Conservation (phyloP, 495 filamentous ascomycete genomes). For the Xylaria grammica region DNA sequence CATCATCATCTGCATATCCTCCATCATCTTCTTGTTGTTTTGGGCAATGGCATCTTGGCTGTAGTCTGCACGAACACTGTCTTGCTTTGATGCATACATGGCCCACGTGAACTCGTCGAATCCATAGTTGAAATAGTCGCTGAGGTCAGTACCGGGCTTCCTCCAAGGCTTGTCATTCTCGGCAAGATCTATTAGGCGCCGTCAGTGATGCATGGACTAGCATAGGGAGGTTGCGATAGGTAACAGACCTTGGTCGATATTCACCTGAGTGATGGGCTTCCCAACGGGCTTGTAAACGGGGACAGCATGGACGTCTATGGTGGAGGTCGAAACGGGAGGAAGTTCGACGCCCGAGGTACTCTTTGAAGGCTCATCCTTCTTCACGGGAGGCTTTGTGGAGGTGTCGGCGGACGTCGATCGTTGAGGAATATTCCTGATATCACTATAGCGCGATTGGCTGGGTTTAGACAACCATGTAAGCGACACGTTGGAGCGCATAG, state of each 20-base stretch:
- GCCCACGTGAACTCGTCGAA: conserved; percentile 99
- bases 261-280: conserved; percentile 82
- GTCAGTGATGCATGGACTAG: conserved; percentile 25
- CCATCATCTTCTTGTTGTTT: conserved; percentile 83
- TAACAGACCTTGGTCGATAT: conserved; percentile 64
- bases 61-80: conserved; percentile 71
- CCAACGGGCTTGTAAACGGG: conserved; percentile 75
- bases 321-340: conserved; percentile 70
- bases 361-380: conserved; percentile 46
- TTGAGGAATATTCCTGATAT: conserved; percentile 71
- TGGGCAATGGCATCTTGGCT: conserved; percentile 61
- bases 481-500: conserved; percentile 10
- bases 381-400: conserved; percentile 46
- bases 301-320: conserved; percentile 81
- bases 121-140: conserved; percentile 99
- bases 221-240: conserved; percentile 15
- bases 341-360: conserved; percentile 43
- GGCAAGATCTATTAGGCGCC: conserved; percentile 64
- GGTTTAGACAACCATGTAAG: conserved; percentile 19
- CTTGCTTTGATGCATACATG: conserved; percentile 89
- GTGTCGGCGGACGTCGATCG: conserved; percentile 61
- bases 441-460: conserved; percentile 61
- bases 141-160: conserved; percentile 90
- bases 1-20: conserved; percentile 90
- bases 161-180: conserved; percentile 94